A percentile compares a stretch with the other conserved stretches of the same genome.
Evolutionary conservation across 1,139 yeast species (phyloP).

Genomic region (Kodamaea ohmeri): DNA sequence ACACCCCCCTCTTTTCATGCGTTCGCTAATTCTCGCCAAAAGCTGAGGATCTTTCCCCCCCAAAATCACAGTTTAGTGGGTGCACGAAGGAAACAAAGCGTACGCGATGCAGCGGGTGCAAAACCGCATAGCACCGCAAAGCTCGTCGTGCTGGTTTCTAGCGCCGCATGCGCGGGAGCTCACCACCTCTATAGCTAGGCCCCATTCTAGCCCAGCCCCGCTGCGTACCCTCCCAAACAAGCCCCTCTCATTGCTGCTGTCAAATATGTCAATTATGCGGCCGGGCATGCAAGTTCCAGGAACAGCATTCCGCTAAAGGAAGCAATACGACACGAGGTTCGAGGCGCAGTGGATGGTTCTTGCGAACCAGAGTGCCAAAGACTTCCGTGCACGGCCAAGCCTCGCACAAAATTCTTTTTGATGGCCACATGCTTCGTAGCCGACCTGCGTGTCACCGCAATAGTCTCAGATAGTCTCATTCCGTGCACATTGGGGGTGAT

Average conservation of each 20-base stretch:
- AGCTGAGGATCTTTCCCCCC: not conserved
- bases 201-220: too few species aligned
- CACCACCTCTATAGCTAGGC: not conserved
- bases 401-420: too few species aligned
- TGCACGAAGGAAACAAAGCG: not conserved
- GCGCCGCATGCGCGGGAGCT: not conserved
- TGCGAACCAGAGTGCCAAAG: too few species aligned
- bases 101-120: constrained; percentile 3
- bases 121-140: too few species aligned
- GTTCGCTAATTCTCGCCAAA: not conserved
- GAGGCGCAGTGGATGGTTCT: too few species aligned
- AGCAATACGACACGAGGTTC: too few species aligned
- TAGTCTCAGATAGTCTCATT: too few species aligned
- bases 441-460: too few species aligned
- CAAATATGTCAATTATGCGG: not conserved
- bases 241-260: constrained; percentile 1
- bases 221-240: not conserved
- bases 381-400: too few species aligned
- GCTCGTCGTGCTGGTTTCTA: too few species aligned
- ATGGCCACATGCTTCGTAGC: too few species aligned
- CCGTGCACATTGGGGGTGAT: too few species aligned
- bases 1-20: not conserved
- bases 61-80: not conserved
- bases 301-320: not conserved
- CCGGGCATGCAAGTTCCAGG: not conserved